These are phyloP conservation scores for Heliocybe sulcata DNA, from an alignment of 1,284 basidiomycete species.

Conservation along the genomic window DNA sequence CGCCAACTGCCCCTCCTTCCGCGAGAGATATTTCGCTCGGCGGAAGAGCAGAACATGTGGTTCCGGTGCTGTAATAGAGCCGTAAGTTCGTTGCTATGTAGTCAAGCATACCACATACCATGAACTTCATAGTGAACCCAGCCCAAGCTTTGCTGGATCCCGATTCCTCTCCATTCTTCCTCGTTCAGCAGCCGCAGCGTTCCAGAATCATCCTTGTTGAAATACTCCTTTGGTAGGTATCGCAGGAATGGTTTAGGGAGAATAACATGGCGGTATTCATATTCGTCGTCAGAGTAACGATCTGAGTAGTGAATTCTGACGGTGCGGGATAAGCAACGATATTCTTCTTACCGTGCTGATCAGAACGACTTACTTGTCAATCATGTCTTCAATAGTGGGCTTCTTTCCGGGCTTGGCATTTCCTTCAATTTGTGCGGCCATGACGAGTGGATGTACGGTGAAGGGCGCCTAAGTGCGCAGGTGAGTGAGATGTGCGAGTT, in stretches of 20 bases:
- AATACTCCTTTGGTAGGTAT: slow-evolving; percentile 79
- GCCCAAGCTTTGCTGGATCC: slow-evolving; percentile 91
- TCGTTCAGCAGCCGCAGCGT: slow-evolving; percentile 81
- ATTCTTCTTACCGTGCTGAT: slow-evolving; percentile 3
- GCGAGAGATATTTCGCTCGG: slow-evolving; percentile 51
- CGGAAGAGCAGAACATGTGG: slow-evolving; percentile 82
- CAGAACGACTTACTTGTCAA: slow-evolving; percentile 45
- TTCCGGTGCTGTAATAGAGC: slow-evolving; percentile 62
- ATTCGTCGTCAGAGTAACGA: slow-evolving; percentile 76
- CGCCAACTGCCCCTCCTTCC: not conserved
- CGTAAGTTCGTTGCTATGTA: not conserved
- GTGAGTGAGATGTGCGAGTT: not conserved
- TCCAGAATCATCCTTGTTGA: slow-evolving; percentile 70
- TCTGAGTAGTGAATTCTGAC: slow-evolving; percentile 78
- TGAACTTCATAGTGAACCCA: slow-evolving; percentile 99
- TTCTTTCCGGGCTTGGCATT: slow-evolving; percentile 20
- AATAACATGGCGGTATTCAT: slow-evolving; percentile 90
- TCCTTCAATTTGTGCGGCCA: not conserved
- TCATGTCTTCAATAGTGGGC: slow-evolving; percentile 20
- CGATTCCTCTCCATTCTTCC: slow-evolving; percentile 91
- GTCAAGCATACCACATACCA: slow-evolving; percentile 41
- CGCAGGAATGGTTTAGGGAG: slow-evolving; percentile 85
- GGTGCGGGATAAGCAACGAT: slow-evolving; percentile 4
- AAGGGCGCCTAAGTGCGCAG: too few relatives aligned
- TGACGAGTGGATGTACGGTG: not conserved